Evolutionary conservation across 208 protist genomes (phyloP).

Genomic region (Acanthamoeba castellanii): DNA sequence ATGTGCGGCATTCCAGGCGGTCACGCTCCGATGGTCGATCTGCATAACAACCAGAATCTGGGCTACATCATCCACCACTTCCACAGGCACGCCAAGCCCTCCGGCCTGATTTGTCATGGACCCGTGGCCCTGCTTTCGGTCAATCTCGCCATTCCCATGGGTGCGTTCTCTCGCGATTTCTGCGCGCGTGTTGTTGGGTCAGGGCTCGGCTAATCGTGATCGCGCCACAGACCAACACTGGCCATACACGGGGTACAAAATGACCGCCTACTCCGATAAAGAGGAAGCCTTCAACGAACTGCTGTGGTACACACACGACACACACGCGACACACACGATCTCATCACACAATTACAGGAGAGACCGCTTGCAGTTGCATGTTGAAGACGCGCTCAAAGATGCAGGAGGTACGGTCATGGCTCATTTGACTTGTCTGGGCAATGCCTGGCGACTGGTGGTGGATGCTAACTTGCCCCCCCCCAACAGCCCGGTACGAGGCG

Average conservation of each 20-base stretch:
- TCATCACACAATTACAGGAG: not conserved
- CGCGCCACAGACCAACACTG: not conserved
- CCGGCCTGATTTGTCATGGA: not conserved
- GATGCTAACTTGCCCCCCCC: not conserved
- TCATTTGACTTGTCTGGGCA: too few species aligned
- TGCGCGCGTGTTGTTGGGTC: not conserved
- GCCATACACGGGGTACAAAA: not conserved
- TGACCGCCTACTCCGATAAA: slow-evolving; percentile 23
- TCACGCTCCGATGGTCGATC: slow-evolving; percentile 1
- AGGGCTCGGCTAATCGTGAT: not conserved
- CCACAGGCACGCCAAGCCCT: slow-evolving; percentile 1
- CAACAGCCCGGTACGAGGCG: not conserved
- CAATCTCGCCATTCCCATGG: slow-evolving; percentile 6
- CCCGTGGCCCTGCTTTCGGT: not conserved
- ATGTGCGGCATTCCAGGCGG: not conserved
- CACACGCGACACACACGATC: not conserved
- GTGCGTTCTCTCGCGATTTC: not conserved
- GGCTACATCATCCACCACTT: slow-evolving; percentile 42
- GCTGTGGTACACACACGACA: not conserved
- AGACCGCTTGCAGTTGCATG: slow-evolving; percentile 12
- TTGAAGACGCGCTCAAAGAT: not conserved
- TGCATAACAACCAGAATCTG: slow-evolving; percentile 33
- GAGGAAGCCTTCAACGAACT: slow-evolving; percentile 35
- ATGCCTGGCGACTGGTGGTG: too few species aligned
- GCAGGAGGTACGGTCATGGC: not conserved